These are phyloP conservation scores for Albizia julibrissin DNA, from an alignment of 306 rosid species.

Conservation along the genomic window DNA sequence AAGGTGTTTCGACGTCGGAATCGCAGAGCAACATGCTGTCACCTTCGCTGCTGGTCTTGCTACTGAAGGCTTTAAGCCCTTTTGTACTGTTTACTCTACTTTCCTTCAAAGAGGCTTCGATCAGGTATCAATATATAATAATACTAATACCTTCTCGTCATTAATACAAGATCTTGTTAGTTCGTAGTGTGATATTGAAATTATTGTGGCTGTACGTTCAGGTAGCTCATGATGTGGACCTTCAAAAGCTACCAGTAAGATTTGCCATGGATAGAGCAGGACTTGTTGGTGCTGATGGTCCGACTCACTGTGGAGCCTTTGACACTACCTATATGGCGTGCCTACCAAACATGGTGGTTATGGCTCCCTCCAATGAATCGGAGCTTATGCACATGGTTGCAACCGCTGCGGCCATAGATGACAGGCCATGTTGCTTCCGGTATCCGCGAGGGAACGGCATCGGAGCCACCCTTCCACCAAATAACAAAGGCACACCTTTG, in stretches of 20 bases:
- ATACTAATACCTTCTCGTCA: no score
- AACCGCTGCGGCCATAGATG: not conserved
- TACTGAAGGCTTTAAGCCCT: constrained; percentile 5
- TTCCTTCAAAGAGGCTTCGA: constrained; percentile 33
- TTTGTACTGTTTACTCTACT: not conserved
- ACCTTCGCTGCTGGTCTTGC: not conserved
- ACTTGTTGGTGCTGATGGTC: constrained; percentile 4
- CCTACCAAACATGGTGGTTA: not conserved
- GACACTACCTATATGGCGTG: not conserved
- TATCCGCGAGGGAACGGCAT: not conserved
- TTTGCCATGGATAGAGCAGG: constrained; percentile 21
- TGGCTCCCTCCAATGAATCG: not conserved
- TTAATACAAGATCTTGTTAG: no score
- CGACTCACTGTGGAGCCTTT: not conserved
- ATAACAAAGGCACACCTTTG: not conserved
- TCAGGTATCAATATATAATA: constrained; percentile 43
- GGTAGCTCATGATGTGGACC: constrained; percentile 74
- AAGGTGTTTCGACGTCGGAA: constrained; percentile 36
- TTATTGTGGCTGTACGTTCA: constrained; percentile 23
- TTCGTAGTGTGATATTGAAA: not conserved
- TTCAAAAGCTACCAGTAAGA: constrained; percentile 68
- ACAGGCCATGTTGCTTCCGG: not conserved
- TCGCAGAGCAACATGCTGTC: constrained; percentile 1
- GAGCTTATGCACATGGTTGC: not conserved
- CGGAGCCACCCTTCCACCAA: not conserved